Evolutionary conservation across 768 basidiomycete species (phyloP).

Genomic region (Mycena kentingensis): DNA sequence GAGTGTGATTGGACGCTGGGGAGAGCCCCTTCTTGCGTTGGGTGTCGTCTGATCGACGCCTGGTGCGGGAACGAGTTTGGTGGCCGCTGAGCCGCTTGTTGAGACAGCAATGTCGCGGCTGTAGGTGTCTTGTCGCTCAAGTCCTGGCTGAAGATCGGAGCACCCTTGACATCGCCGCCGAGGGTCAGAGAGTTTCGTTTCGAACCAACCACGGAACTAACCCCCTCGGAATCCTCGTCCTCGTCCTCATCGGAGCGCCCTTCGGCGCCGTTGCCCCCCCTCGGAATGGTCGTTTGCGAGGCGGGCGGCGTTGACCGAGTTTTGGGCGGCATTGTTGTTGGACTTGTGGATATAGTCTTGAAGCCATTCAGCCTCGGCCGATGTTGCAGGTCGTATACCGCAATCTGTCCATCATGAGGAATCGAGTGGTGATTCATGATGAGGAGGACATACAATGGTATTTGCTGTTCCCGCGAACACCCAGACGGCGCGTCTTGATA

Average conservation of each 20-base stretch:
- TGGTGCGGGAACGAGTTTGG: slow-evolving; percentile 64
- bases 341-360: slow-evolving; percentile 91
- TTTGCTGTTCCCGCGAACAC: slow-evolving; percentile 93
- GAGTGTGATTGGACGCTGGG: slow-evolving; percentile 54
- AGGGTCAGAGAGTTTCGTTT: slow-evolving; percentile 76
- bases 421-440: slow-evolving; percentile 34
- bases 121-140: slow-evolving; percentile 86
- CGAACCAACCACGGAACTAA: slow-evolving; percentile 59
- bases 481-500: slow-evolving; percentile 92
- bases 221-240: slow-evolving; percentile 81
- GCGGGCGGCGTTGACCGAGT: slow-evolving; percentile 74
- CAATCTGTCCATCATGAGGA: slow-evolving; percentile 62
- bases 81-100: slow-evolving; percentile 69
- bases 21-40: slow-evolving; percentile 57
- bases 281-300: slow-evolving; percentile 72
- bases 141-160: slow-evolving; percentile 59
- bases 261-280: slow-evolving; percentile 55
- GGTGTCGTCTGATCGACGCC: slow-evolving; percentile 77
- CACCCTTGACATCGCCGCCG: slow-evolving; percentile 62
- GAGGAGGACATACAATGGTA: slow-evolving; percentile 77
- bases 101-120: slow-evolving; percentile 71
- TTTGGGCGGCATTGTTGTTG: slow-evolving; percentile 81
- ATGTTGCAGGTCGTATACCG: slow-evolving; percentile 89
- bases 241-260: slow-evolving; percentile 83
- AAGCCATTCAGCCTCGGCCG: slow-evolving; percentile 88